Conservation (phyloP, 1,284 basidiomycete species). For the Acaromyces ingoldii region DNA sequence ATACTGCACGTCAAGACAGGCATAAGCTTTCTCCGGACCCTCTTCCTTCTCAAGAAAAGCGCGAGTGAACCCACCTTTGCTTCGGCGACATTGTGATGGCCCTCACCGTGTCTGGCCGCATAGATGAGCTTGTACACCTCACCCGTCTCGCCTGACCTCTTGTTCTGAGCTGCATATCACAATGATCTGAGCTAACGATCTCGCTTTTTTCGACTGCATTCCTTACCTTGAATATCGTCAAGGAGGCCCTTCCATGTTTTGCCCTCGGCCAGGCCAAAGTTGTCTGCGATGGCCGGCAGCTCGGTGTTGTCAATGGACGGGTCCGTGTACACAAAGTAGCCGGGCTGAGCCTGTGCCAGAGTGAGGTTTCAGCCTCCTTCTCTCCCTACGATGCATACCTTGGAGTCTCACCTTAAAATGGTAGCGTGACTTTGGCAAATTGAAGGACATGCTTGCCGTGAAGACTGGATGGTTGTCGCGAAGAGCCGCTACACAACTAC, state of each 20-base stretch:
- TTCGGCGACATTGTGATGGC: slow-evolving; percentile 13
- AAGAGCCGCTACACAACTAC: no score
- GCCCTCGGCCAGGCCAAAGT: slow-evolving; percentile 6
- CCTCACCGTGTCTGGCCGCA: slow-evolving; percentile 13
- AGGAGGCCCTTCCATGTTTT: slow-evolving; percentile 1
- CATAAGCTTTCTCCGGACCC: no score
- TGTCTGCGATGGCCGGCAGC: slow-evolving; percentile 5
- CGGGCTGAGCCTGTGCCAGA: slow-evolving; percentile 2
- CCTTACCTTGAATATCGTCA: neutral
- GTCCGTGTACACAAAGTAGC: slow-evolving; percentile 6
- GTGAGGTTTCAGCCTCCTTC: neutral
- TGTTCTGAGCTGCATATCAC: slow-evolving; percentile 1
- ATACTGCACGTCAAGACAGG: neutral
- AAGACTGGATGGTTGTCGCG: no score
- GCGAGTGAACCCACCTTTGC: neutral
- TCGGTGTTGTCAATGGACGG: neutral
- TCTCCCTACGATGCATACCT: neutral
- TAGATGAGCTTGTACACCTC: slow-evolving; percentile 10
- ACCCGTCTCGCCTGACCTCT: neutral
- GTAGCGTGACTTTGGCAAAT: neutral
- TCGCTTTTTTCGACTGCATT: neutral
- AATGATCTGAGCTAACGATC: neutral
- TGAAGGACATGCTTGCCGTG: neutral
- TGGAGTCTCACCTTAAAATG: neutral
- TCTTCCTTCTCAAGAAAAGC: no score